Conservation (phyloP, 345 rosid genomes). For the Eutrema japonicum region DNA sequence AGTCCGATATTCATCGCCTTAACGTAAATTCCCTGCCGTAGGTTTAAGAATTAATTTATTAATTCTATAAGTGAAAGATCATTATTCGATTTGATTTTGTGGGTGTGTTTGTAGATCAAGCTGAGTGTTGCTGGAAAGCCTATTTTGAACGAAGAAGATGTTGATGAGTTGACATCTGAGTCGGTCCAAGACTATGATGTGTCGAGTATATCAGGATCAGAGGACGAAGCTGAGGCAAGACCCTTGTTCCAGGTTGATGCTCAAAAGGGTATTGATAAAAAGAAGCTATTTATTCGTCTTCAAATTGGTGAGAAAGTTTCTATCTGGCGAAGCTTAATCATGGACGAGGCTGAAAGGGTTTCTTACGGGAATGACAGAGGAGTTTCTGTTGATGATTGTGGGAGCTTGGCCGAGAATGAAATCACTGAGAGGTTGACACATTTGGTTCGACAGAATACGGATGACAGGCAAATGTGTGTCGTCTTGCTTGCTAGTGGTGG, state of each 20-base stretch:
- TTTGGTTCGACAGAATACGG: conserved; percentile 52
- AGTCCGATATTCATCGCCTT: conserved; percentile 87
- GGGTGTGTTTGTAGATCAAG: conserved; percentile 60
- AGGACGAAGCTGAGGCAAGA: conserved; percentile 73
- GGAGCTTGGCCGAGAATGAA: conserved; percentile 51
- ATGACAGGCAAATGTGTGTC: conserved; percentile 53
- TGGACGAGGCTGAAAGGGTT: conserved; percentile 69
- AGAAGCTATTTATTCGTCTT: conserved; percentile 70
- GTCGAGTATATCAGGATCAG: conserved; percentile 95
- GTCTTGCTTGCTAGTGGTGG: conserved; percentile 93
- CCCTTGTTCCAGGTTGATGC: conserved; percentile 37
- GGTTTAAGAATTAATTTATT: neutral
- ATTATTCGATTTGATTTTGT: neutral
- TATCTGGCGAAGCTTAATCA: conserved; percentile 70
- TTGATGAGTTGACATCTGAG: conserved; percentile 76
- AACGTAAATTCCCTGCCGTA: conserved; percentile 58
- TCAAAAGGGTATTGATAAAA: conserved; percentile 49
- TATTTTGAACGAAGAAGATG: conserved; percentile 79
- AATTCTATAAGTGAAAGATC: neutral
- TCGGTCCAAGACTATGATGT: conserved; percentile 77
- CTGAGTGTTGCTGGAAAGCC: conserved; percentile 79
- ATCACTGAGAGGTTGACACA: conserved; percentile 64
- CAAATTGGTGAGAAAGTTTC: conserved; percentile 73
- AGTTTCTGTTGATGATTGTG: conserved; percentile 8
- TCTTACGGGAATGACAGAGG: conserved; percentile 48